Base-by-base conservation (phyloP, 805 yeast species). In the Starmera quercuum region DNA sequence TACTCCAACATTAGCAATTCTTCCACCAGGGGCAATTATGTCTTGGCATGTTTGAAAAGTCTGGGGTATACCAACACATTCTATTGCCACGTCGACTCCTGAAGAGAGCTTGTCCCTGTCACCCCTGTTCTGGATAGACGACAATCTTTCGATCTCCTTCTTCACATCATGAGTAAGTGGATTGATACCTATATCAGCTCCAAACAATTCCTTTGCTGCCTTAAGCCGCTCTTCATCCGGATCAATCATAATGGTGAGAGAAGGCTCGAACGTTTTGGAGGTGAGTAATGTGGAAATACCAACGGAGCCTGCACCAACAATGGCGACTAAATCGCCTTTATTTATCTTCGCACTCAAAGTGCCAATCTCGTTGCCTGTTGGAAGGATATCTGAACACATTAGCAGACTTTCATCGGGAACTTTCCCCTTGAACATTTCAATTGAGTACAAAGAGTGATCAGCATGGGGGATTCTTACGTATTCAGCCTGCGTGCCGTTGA, bases 401-500 rank as follows among this genome's bases (percentile, higher is more conserved):
- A 75, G 64, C 51, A 76, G 59, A 30, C 75, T 65, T 49, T 68
- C 73, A 34, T 75, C 78, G 22, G 47, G 41, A 7, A 67, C 39
- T 25, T 46, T 41, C 4, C 67, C 48, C 23, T 49, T 46, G 18
- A 63, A 64, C 12, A 54, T 59, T 17, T 46, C 46, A 27, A 51
- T 38, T 29, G 46, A 34, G 39, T 53, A 54, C 28, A 66, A 38
- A 0, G 71, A 64, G 39, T 52, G 34, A 37, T 66, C 68, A 16
- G 68, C 73, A 42, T 52, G 65, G 28, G 78, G 81, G 31, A 74
- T 64, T 49, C 78, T 66, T 43, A 64, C 71, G 49, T 59, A 73
- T 46, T 73, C 80, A 32, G 83, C 75, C 51, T 78, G 80, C 6
- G 85, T 78, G 27, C 86, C 86, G 39, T 78, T 72, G 34, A 81